A percentile compares a stretch with the other conserved stretches of the same genome.
Evolutionary conservation across 2,329 filamentous ascomycete genomes (phyloP).

Genomic region (Fusarium nematophilum): DNA sequence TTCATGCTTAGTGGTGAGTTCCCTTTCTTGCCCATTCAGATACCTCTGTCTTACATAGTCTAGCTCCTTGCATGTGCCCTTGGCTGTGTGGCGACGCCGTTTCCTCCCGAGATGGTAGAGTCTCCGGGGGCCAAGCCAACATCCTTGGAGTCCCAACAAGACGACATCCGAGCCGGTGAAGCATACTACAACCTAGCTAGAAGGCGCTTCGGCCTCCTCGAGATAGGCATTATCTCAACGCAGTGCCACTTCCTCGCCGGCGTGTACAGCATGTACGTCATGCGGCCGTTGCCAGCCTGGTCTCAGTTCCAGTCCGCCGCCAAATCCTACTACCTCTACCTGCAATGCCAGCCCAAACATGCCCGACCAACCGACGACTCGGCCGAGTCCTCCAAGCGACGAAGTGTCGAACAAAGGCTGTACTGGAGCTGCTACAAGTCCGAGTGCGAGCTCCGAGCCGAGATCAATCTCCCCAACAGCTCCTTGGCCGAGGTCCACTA

Average conservation of each 20-base stretch:
- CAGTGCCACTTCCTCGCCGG: constrained; percentile 55
- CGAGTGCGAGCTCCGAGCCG: constrained; percentile 54
- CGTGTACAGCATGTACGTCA: constrained; percentile 54
- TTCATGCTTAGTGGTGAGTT: too few relatives aligned
- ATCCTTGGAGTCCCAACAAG: not conserved
- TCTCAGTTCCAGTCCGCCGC: constrained; percentile 48
- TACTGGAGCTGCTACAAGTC: constrained; percentile 59
- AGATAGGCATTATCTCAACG: constrained; percentile 45
- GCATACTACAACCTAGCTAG: constrained; percentile 42
- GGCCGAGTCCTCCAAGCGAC: constrained; percentile 23
- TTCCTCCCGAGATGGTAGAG: too few relatives aligned
- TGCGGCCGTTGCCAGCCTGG: constrained; percentile 51
- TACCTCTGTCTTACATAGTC: too few relatives aligned
- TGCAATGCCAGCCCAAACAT: constrained; percentile 28
- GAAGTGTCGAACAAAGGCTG: constrained; percentile 52
- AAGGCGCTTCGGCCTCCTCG: constrained; percentile 40
- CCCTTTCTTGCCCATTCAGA: too few relatives aligned
- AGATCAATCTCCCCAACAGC: constrained; percentile 51
- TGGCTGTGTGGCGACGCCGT: too few relatives aligned
- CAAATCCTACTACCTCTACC: constrained; percentile 49
- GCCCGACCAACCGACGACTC: not conserved
- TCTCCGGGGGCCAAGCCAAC: too few relatives aligned
- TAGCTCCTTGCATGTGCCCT: too few relatives aligned
- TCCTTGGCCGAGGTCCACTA: constrained; percentile 49
- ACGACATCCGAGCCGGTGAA: constrained; percentile 32